Percentiles rank a stretch among this genome's conserved stretches.
These are phyloP conservation scores for Rubia balearica DNA, from an alignment of 305 asterid species.

Conservation along the genomic window DNA sequence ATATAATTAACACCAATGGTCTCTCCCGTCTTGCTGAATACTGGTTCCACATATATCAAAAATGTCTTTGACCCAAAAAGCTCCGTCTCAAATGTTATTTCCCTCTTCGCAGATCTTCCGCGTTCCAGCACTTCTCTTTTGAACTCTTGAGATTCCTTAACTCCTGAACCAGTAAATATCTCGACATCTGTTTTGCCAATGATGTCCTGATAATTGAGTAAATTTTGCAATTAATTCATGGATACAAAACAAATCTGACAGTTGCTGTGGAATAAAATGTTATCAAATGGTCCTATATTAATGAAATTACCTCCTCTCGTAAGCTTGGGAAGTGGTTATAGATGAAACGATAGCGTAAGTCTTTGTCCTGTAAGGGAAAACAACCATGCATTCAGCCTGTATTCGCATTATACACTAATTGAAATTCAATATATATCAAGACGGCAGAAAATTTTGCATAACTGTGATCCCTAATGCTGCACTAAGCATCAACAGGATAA, in stretches of 20 bases:
- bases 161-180: slow-evolving; percentile 78
- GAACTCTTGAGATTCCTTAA: slow-evolving; percentile 83
- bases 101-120: slow-evolving; percentile 76
- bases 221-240: slow-evolving; percentile 7
- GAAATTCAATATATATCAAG: background rate
- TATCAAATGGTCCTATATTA: background rate
- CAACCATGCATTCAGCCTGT: slow-evolving; percentile 5
- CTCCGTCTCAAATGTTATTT: slow-evolving; percentile 82
- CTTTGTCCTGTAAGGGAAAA: slow-evolving; percentile 54
- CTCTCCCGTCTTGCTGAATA: slow-evolving; percentile 75
- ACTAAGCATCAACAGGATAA: background rate
- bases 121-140: slow-evolving; percentile 71
- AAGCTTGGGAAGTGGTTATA: slow-evolving; percentile 87
- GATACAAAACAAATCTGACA: background rate
- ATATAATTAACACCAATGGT: slow-evolving; percentile 82
- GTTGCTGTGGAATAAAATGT: slow-evolving; percentile 7
- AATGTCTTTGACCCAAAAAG: slow-evolving; percentile 75
- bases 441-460: background rate
- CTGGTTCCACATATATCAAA: slow-evolving; percentile 33
- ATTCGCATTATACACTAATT: background rate
- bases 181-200: slow-evolving; percentile 88
- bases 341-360: slow-evolving; percentile 82
- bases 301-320: slow-evolving; percentile 61
- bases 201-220: slow-evolving; percentile 56
- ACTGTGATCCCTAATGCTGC: background rate